Evolutionary conservation across 73 alveolate species (phyloP).

Genomic region (Paramecium sonneborni): DNA sequence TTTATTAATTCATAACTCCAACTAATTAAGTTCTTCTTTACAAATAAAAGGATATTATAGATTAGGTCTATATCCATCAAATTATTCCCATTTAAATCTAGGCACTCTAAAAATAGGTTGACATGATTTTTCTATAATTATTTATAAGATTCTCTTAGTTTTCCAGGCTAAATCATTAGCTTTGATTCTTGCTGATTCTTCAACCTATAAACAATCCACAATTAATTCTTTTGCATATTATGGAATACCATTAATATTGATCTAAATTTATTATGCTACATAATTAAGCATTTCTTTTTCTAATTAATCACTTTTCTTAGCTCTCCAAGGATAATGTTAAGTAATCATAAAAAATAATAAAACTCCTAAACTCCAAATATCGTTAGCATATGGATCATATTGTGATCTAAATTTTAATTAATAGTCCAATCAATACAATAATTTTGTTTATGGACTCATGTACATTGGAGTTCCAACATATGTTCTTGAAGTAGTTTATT

Average conservation of each 20-base stretch:
- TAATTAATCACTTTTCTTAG: conserved; percentile 7
- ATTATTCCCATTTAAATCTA: conserved; percentile 1
- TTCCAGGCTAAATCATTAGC: conserved; percentile 12
- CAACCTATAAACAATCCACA: conserved; percentile 15
- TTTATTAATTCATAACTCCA: background rate
- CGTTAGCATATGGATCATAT: conserved; percentile 56
- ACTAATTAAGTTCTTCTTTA: background rate
- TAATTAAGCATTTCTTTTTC: conserved; percentile 32
- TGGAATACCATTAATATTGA: background rate
- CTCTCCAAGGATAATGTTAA: conserved; percentile 20
- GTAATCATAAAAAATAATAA: conserved; percentile 18
- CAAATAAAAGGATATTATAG: background rate
- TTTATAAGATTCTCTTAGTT: background rate
- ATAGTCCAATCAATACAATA: background rate
- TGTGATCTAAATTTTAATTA: background rate
- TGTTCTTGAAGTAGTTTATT: background rate
- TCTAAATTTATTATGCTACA: conserved; percentile 3
- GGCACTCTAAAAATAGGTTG: background rate
- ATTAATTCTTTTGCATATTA: conserved; percentile 16
- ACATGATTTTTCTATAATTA: background rate
- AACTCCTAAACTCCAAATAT: conserved; percentile 27
- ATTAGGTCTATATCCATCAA: background rate
- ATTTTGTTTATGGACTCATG: conserved; percentile 44
- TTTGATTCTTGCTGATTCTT: conserved; percentile 11
- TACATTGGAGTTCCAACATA: conserved; percentile 39